Evolutionary conservation across 352 stramenopile genomes (phyloP).

Genomic region (Plasmopara muralis): DNA sequence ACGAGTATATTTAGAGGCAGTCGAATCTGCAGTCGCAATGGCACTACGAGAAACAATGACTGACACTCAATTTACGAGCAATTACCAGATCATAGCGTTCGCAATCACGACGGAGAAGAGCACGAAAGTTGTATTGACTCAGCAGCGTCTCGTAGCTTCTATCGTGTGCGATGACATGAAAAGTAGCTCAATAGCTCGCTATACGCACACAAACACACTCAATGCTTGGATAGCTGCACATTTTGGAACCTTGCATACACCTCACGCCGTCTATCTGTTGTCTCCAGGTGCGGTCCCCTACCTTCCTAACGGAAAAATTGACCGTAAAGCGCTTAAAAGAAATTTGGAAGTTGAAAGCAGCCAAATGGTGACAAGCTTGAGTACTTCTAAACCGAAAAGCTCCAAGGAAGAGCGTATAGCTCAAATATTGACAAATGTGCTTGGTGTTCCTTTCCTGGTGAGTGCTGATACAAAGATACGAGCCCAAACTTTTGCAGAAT

Average conservation of each 20-base stretch:
- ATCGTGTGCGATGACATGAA: conserved; percentile 10
- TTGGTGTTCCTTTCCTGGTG: conserved; percentile 4
- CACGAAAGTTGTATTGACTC: conserved; percentile 10
- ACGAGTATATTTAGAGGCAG: conserved; percentile 40
- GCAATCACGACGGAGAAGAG: conserved; percentile 10
- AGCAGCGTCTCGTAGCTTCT: conserved; percentile 21
- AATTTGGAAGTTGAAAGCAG: conserved; percentile 8
- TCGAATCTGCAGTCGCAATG: conserved; percentile 31
- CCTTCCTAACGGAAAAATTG: conserved; percentile 39
- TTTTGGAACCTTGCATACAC: conserved; percentile 28
- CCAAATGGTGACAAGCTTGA: background rate
- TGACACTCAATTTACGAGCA: background rate
- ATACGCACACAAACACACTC: conserved; percentile 14
- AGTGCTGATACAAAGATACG: conserved; percentile 1
- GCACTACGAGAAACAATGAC: conserved; percentile 10
- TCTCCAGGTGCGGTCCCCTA: conserved; percentile 13
- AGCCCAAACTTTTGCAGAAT: conserved; percentile 26
- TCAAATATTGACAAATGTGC: conserved; percentile 9
- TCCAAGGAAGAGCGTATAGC: conserved; percentile 3
- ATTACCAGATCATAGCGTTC: conserved; percentile 19
- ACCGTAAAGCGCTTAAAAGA: conserved; percentile 15
- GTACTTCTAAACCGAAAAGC: background rate
- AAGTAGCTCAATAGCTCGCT: conserved; percentile 1
- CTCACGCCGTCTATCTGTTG: conserved; percentile 18
- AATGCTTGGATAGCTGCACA: conserved; percentile 25